Conservation (phyloP, 2,329 filamentous ascomycete species). For the Exophiala oligosperma region DNA sequence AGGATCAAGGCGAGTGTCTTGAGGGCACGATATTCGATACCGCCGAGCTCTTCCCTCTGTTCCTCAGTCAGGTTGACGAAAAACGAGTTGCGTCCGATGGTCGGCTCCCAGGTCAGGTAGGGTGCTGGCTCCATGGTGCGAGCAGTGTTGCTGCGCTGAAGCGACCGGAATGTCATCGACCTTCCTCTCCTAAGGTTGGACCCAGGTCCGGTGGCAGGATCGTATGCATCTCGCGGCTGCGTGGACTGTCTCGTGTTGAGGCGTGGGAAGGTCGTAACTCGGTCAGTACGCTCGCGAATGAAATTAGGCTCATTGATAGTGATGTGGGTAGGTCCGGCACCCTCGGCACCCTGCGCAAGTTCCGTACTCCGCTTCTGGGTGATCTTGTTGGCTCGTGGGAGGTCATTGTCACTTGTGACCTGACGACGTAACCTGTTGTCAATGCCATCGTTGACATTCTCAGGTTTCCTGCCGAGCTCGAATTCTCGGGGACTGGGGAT, state of each 20-base stretch:
- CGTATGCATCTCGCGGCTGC: constrained; percentile 12
- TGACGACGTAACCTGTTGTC: constrained; percentile 34
- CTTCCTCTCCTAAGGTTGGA: constrained; percentile 40
- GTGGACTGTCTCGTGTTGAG: constrained; percentile 22
- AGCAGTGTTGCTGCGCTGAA: constrained; percentile 51
- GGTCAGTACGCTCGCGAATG: constrained; percentile 37
- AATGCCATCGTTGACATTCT: constrained; percentile 54
- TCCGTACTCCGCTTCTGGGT: constrained; percentile 17
- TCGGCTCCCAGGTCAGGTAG: constrained; percentile 92
- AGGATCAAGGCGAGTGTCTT: constrained; percentile 82
- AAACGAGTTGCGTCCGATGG: constrained; percentile 86
- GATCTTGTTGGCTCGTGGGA: constrained; percentile 30
- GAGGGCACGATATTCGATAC: constrained; percentile 91
- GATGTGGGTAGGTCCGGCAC: constrained; percentile 36
- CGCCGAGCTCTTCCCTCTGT: constrained; percentile 90
- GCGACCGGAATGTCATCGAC: constrained; percentile 48
- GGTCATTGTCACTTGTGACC: constrained; percentile 18
- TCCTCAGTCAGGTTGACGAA: constrained; percentile 87
- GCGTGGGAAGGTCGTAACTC: constrained; percentile 20
- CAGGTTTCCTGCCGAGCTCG: constrained; percentile 75
- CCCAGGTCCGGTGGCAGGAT: constrained; percentile 11
- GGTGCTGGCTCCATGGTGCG: constrained; percentile 64
- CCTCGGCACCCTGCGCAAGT: constrained; percentile 3
- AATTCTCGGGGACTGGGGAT: constrained; percentile 92
- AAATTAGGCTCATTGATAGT: constrained; percentile 50